phyloP scores from a whole-genome alignment of 1,139 yeast genomes.

The Fermentozyma sake region DNA sequence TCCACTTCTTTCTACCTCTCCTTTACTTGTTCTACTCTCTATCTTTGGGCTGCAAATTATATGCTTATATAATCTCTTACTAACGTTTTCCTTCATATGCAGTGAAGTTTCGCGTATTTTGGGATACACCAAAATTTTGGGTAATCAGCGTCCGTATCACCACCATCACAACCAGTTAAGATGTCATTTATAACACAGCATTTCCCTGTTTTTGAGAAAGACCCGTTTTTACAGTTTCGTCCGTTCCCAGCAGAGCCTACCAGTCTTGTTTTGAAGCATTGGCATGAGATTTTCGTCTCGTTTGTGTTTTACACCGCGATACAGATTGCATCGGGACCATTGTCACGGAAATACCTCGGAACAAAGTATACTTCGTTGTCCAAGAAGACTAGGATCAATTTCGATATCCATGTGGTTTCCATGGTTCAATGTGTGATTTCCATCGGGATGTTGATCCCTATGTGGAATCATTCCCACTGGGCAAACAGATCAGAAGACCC shows the following conservation, averaged over 20 bases:
- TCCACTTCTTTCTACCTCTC: too few species aligned
- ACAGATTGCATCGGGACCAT: constrained; percentile 38
- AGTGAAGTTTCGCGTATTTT: too few species aligned
- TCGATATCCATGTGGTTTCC: constrained; percentile 86
- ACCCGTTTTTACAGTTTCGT: constrained; percentile 40
- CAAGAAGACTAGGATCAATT: constrained; percentile 54
- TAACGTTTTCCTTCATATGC: too few species aligned
- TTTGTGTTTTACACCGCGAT: constrained; percentile 35
- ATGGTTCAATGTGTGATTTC: constrained; percentile 74
- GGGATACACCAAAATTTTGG: too few species aligned
- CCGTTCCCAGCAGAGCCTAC: constrained; percentile 40
- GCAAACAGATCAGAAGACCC: constrained; percentile 44
- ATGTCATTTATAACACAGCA: constrained; percentile 1
- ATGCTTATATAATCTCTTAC: too few species aligned
- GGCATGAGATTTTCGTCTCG: constrained; percentile 49
- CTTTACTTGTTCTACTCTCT: too few species aligned
- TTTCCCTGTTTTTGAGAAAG: constrained; percentile 30
- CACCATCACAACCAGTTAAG: too few species aligned
- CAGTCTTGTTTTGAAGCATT: constrained; percentile 35
- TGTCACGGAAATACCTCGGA: constrained; percentile 33
- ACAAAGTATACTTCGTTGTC: constrained; percentile 45
- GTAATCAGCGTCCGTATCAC: too few species aligned
- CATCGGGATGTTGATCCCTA: constrained; percentile 49
- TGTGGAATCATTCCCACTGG: constrained; percentile 49
- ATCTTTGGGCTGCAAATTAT: too few species aligned